Evolutionary conservation across 208 protist species (phyloP).

Genomic region (Crithidia expoeki): DNA sequence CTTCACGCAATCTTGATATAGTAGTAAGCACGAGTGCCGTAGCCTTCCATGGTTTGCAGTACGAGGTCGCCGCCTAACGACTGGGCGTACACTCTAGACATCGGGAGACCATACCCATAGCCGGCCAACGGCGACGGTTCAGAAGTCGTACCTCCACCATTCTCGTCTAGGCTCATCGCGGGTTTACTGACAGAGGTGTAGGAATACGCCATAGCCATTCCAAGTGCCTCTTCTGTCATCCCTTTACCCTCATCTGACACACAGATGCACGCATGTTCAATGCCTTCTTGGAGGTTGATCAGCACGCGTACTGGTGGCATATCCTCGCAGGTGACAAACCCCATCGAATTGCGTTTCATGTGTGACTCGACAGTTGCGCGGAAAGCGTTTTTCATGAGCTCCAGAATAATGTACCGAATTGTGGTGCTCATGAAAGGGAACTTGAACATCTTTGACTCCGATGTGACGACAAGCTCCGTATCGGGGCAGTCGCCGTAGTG

Average conservation of each 20-base stretch:
- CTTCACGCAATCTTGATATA: constrained; percentile 69
- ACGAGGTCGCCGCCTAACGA: constrained; percentile 94
- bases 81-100: constrained; percentile 92
- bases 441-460: constrained; percentile 57
- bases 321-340: constrained; percentile 76
- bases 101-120: constrained; percentile 95
- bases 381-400: constrained; percentile 96
- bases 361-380: constrained; percentile 89
- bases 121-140: constrained; percentile 86
- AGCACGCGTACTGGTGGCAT: constrained; percentile 83
- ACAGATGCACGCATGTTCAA: constrained; percentile 84
- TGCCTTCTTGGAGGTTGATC: constrained; percentile 69
- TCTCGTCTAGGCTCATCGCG: constrained; percentile 40
- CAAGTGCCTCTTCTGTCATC: constrained; percentile 74
- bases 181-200: constrained; percentile 91
- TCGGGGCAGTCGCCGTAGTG: constrained; percentile 91
- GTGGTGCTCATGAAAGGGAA: constrained; percentile 95
- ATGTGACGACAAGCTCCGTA: constrained; percentile 78
- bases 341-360: constrained; percentile 66
- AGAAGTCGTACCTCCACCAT: constrained; percentile 13
- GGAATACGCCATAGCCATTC: constrained; percentile 92
- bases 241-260: constrained; percentile 86
- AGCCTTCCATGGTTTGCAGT: constrained; percentile 94
- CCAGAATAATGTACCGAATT: constrained; percentile 94
- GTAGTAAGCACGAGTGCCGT: constrained; percentile 93